phyloP scores from a whole-genome alignment of 2,329 filamentous ascomycete genomes.

The Ustulina deusta region DNA sequence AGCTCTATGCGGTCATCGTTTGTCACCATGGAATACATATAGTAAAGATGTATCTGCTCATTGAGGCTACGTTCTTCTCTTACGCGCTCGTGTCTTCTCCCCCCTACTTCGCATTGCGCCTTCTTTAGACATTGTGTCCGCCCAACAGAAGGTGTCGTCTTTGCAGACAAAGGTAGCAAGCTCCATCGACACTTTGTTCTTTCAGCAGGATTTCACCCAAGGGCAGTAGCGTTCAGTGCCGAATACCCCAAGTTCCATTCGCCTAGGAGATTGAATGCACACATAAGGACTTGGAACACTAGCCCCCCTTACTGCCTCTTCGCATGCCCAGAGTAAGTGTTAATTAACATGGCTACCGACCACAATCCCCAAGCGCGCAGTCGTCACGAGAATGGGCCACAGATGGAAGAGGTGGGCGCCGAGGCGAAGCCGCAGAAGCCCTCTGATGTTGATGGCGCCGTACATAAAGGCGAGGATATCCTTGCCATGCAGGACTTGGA shows the following conservation, averaged over 20 bases:
- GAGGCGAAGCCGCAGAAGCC: constrained; percentile 13
- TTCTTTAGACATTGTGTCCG: background rate
- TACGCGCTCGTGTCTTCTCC: background rate
- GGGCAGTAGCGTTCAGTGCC: background rate
- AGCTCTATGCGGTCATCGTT: constrained; percentile 33
- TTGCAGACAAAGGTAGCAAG: background rate
- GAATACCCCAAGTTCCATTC: background rate
- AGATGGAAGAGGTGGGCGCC: background rate
- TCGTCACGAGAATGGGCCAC: constrained; percentile 10
- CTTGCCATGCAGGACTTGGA: constrained; percentile 69
- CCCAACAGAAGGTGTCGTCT: background rate
- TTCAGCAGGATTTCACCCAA: background rate
- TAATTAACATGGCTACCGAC: constrained; percentile 17
- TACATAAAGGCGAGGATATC: constrained; percentile 59
- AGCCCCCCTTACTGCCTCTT: background rate
- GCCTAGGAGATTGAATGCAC: background rate
- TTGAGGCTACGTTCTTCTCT: background rate
- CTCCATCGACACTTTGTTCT: background rate
- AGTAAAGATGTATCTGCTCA: background rate
- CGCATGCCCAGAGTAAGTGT: background rate
- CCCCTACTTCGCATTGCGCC: constrained; percentile 3
- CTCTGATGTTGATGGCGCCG: constrained; percentile 18
- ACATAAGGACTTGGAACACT: background rate
- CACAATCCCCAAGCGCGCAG: background rate
- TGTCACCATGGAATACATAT: constrained; percentile 3